Evolutionary conservation across 768 basidiomycete species (phyloP), one percentile per base, ranked within the genome.

Genomic region (Gautieria morchelliformis): DNA sequence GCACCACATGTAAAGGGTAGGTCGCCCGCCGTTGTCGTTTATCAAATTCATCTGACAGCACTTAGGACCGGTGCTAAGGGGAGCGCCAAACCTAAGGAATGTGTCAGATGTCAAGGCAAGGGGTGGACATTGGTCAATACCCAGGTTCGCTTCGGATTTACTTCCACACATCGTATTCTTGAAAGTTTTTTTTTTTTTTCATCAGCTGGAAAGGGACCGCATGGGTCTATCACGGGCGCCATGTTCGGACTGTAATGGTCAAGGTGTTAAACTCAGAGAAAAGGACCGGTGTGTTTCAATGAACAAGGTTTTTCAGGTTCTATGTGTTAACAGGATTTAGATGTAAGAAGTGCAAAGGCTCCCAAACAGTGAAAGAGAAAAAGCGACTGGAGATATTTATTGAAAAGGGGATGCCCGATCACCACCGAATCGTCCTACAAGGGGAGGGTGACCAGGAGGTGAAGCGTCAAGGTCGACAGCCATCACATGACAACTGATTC

Each of bases 311-410:
- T n/a, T 22, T 57, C 19, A 12, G 37, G 22, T 11, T 9, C 30
- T 42, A 14, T 49, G 53, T 40, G 39, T 15, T 27, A 44, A 35
- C 32, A 20, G 4, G 5, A 6, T 19, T 19, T 65, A 95, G 93
- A 62, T 97, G 94, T 72, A 97, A 94, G 71, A 95, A 91, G 67
- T 98, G 95, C 72, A 93, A 93, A 65, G 95, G 93, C 4, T 78
- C 80, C 53, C 87, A 85, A 68, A 86, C 83, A 0, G 79, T 87
- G 45, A 84, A 87, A 61, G 92, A 95, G 67, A 96, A 93, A 75
- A 89, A 85, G 47, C 83, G 89, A 50, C 84, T 93, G 61, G 92
- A 94, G 61, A 84, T 96, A 22, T 79, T 82, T 63, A 78, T 97
- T 46, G 90, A 94, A 64, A 84, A 83, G 53, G 95, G 95, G 14